A percentile compares a stretch with the other conserved stretches of the same genome.
Conservation (phyloP, 495 filamentous ascomycete genomes). For the Pseudevernia furfuracea region DNA sequence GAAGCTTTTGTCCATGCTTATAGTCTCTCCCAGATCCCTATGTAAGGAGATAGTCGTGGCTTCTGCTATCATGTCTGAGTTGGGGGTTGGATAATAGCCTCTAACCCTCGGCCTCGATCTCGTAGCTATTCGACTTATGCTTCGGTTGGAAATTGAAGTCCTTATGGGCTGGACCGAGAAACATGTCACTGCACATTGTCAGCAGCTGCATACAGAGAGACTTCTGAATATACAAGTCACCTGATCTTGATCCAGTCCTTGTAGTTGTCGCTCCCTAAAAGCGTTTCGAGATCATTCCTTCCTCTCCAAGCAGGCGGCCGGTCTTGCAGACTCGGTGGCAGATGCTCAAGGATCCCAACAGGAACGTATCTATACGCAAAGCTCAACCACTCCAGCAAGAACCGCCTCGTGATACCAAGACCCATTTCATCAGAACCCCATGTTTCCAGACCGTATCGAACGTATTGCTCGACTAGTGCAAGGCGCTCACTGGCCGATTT, state of each 20-base stretch:
- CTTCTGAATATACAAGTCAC: slow-evolving; percentile 37
- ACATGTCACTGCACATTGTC: slow-evolving; percentile 70
- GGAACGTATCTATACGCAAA: slow-evolving; percentile 89
- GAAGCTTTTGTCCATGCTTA: background rate
- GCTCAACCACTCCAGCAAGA: slow-evolving; percentile 90
- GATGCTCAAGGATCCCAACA: slow-evolving; percentile 73
- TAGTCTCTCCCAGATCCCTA: background rate
- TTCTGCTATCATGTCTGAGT: background rate
- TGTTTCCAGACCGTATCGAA: slow-evolving; percentile 77
- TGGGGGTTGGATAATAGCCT: background rate
- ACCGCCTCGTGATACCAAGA: slow-evolving; percentile 77
- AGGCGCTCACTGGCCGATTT: slow-evolving; percentile 85
- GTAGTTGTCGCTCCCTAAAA: slow-evolving; percentile 82
- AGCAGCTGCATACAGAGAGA: slow-evolving; percentile 13
- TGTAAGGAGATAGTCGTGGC: background rate
- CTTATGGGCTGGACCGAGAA: slow-evolving; percentile 80
- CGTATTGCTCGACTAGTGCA: slow-evolving; percentile 78
- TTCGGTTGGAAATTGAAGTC: slow-evolving; percentile 96
- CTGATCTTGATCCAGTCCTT: slow-evolving; percentile 98
- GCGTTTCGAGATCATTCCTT: slow-evolving; percentile 81
- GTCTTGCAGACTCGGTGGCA: slow-evolving; percentile 83
- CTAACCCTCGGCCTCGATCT: slow-evolving; percentile 55
- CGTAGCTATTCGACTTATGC: slow-evolving; percentile 86
- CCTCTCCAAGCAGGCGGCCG: slow-evolving; percentile 75
- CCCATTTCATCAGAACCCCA: slow-evolving; percentile 96